phyloP scores from a whole-genome alignment of 805 yeast species.

The Teunomyces tritomae region DNA sequence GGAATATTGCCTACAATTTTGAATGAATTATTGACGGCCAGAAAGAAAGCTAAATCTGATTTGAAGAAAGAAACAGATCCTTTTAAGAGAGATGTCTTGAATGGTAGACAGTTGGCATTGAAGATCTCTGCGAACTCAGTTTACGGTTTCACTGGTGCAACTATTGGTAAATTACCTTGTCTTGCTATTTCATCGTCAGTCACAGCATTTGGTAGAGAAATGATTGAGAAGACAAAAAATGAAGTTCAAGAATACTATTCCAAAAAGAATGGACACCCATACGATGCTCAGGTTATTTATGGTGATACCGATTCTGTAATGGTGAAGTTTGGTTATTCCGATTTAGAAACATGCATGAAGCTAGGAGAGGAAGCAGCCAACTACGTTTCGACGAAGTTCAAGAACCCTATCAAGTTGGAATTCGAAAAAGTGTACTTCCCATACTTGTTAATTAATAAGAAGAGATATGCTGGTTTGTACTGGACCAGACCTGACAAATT shows the following conservation, averaged over 20 bases:
- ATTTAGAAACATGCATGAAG: constrained; percentile 80
- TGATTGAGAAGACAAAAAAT: constrained; percentile 90
- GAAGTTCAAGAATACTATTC: constrained; percentile 80
- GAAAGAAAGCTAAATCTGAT: constrained; percentile 90
- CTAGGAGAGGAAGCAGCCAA: constrained; percentile 94
- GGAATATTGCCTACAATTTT: constrained; percentile 92
- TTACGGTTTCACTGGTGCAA: constrained; percentile 98
- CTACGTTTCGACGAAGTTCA: constrained; percentile 73
- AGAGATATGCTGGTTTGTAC: constrained; percentile 93
- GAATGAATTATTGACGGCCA: constrained; percentile 82
- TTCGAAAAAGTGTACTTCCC: constrained; percentile 97
- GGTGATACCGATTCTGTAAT: constrained; percentile 99
- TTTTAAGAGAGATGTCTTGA: constrained; percentile 86
- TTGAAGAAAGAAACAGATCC: constrained; percentile 92
- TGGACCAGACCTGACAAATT: constrained; percentile 93
- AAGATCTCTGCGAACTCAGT: constrained; percentile 98
- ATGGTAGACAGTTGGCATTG: constrained; percentile 95
- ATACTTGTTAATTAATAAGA: constrained; percentile 87
- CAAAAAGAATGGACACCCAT: constrained; percentile 77
- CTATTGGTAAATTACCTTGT: constrained; percentile 95
- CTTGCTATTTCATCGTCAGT: constrained; percentile 93
- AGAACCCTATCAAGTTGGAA: constrained; percentile 87
- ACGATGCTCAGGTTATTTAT: constrained; percentile 86
- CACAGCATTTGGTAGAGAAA: constrained; percentile 92
- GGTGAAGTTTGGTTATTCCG: constrained; percentile 91